Base-by-base conservation (phyloP, 106 monocot species). In the Acanthochlamys bracteata region DNA sequence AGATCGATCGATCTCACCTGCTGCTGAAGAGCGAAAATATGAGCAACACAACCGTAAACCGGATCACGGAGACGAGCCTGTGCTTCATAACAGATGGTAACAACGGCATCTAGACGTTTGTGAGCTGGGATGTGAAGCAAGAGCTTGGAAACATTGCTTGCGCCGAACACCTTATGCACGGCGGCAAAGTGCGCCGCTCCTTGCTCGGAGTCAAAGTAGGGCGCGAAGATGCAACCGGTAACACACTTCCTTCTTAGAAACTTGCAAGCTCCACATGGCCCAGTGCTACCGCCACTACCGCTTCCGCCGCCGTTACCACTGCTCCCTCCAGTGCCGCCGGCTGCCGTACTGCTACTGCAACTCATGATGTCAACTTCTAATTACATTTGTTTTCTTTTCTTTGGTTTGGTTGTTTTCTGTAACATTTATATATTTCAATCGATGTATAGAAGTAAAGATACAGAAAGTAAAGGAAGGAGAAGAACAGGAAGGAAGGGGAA, bases 231-330 rank as follows among this genome's bases (percentile, higher is more conserved):
- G 83, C 96, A 96, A 19, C 91, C 96, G 54, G 39, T 85, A 45
- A 96, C 96, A 57, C 96, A 96, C 84, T 96, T 96, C 66, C 96
- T 67, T 53, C 96, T 62, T 57, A 98, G 55, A 63, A 98, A 98
- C 82, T 98, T 98, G 72, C 96, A 98, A 15, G 96, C 96, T 14
- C 96, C 96, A 57, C 96, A 98, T 6, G 96, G 96, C 25, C 96
- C 96, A 0, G 84, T 59, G 0, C 76, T 79, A 19, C 78, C 80
- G 0, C 86, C 83, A 2, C 68, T 42, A 0, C 81, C 71, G 0
- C 64, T 24, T 0, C 79, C 69, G 0, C 72, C 70, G 0, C 73
- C 68, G 6, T 80, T 71, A 27, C 33, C 16, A 8, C 51, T 65
- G 3, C 65, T 42, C 10, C 72, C 55, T 0, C 64, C 25, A 1